phyloP scores from a whole-genome alignment of 2,329 filamentous ascomycete genomes.

The Alternaria dauci region DNA sequence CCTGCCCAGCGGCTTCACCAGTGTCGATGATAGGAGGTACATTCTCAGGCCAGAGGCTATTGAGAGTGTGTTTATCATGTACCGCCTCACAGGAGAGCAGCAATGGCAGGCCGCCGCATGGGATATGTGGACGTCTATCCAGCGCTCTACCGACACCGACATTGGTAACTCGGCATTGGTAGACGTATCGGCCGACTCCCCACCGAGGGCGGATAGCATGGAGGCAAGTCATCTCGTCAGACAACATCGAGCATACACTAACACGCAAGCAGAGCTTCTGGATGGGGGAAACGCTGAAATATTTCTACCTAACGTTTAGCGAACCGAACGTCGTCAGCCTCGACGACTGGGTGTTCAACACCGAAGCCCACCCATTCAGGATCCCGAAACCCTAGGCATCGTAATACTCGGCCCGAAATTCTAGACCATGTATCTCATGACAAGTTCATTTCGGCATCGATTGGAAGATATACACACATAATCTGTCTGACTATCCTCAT shows the following conservation, averaged over 20 bases:
- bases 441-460: neutral
- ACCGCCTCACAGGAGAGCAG: conserved; percentile 65
- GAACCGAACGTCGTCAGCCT: conserved; percentile 54
- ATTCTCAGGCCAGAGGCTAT: conserved; percentile 65
- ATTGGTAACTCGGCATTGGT: conserved; percentile 57
- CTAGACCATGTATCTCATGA: neutral
- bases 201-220: conserved; percentile 55
- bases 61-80: conserved; percentile 68
- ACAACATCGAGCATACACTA: conserved; percentile 8
- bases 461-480: neutral
- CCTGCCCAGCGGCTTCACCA: conserved; percentile 55
- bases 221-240: conserved; percentile 43
- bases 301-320: conserved; percentile 59
- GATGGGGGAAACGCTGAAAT: conserved; percentile 61
- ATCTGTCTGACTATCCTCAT: neutral
- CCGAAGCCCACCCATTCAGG: conserved; percentile 58
- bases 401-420: neutral
- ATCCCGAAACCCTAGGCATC: conserved; percentile 31
- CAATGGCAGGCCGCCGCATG: conserved; percentile 57
- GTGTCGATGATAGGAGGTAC: conserved; percentile 56
- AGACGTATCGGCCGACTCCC: conserved; percentile 53
- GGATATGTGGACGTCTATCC: conserved; percentile 60
- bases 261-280: conserved; percentile 53
- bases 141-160: conserved; percentile 53
- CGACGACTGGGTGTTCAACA: conserved; percentile 59